Base-by-base conservation (phyloP, 495 filamentous ascomycete species). In the Hypoxylon cercidicola region DNA sequence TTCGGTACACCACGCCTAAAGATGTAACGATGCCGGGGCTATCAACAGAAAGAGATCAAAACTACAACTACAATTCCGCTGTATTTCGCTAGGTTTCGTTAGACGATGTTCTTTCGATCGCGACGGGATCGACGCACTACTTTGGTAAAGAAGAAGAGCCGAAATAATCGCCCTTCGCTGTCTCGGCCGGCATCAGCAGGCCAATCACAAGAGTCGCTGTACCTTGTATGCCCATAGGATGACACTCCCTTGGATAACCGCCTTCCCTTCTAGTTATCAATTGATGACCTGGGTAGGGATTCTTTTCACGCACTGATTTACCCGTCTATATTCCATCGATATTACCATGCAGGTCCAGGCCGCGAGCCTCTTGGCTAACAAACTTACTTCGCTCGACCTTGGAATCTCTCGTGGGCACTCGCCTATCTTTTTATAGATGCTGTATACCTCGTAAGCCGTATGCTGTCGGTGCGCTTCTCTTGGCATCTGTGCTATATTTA, bases 231-330 rank as follows among this genome's bases (percentile, higher is more conserved):
- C 46, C 16, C 48, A 62, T 56, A 53, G 41, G 47, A 62, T 54
- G 64, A 47, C n/a, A 55, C 51, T 56, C 18, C 51, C 41, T 9
- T 44, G 13, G 53, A 25, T 8, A 58, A 59, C 53, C 52, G 53
- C 64, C 64, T 68, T 68, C 64, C 64, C 43, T 58, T 59, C 64
- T 67, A 43, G 64, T 58, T 67, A 28, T 62, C 53, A 13, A 67
- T 44, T 66, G 34, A 50, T 50, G 44, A 34, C 28, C 23, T 41
- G 6, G 16, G 53, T 48, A 44, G 40, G 47, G 43, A 43, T 62
- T 44, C 30, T 45, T 53, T 28, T 20, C 43, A 46, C 52, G 25
- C 19, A n/a, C 34, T 53, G 13, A 66, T 66, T 65, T 69, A 66
- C 34, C 66, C 66, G 62, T 64, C 28, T 55, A 69, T 64, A 56